A percentile compares a stretch with the other conserved stretches of the same genome.
phyloP scores from a whole-genome alignment of 306 rosid genomes.

The Ziziphus jujuba region DNA sequence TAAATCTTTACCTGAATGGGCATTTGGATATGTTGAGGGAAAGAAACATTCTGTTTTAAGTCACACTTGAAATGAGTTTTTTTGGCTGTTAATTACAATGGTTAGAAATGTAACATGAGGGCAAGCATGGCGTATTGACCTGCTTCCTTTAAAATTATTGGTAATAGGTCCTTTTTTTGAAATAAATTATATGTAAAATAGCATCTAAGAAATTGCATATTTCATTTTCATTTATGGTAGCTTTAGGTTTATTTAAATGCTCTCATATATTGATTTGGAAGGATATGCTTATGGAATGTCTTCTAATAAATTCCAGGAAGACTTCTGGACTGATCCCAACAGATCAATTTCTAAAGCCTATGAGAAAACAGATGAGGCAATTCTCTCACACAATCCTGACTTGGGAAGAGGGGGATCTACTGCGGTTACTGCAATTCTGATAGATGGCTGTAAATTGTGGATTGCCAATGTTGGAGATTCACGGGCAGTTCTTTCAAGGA shows the following conservation, averaged over 20 bases:
- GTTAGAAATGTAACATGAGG: neutral
- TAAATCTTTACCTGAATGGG: slow-evolving; percentile 7
- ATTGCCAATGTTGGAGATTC: slow-evolving; percentile 96
- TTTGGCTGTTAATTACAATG: neutral
- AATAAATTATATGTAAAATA: neutral
- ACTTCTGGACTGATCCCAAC: slow-evolving; percentile 75
- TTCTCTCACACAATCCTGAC: slow-evolving; percentile 87
- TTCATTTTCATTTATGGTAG: no score
- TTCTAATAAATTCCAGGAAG: slow-evolving; percentile 52
- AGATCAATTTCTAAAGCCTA: slow-evolving; percentile 81
- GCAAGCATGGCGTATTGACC: neutral
- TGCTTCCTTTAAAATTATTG: neutral
- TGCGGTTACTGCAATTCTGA: slow-evolving; percentile 87
- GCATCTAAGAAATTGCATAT: no score
- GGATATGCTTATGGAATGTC: slow-evolving; percentile 10
- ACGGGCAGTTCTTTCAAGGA: slow-evolving; percentile 82
- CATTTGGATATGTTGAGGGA: slow-evolving; percentile 12
- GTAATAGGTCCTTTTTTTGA: neutral
- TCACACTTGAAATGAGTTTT: neutral
- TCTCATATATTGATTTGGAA: neutral
- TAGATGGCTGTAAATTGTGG: slow-evolving; percentile 57
- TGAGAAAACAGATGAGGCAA: slow-evolving; percentile 82
- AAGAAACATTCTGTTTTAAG: slow-evolving; percentile 1
- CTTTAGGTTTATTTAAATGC: no score
- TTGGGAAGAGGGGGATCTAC: slow-evolving; percentile 97